phyloP scores from a whole-genome alignment of 2,329 filamentous ascomycete genomes.

The Neopestalotiopsis clavispora region DNA sequence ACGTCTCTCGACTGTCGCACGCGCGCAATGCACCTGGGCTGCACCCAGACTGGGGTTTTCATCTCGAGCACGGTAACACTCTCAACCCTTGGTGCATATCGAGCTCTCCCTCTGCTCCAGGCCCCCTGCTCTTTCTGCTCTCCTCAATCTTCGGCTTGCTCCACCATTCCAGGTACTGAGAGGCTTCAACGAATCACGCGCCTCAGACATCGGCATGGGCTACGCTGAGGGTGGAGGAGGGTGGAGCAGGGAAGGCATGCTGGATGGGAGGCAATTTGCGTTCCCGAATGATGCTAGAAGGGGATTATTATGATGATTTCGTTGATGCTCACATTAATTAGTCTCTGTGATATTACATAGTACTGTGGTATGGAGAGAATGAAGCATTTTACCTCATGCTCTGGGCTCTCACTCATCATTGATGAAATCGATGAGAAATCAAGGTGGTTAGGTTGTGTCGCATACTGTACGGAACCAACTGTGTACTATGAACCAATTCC shows the following conservation, averaged over 20 bases:
- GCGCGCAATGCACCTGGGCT: neutral
- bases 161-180: slow-evolving; percentile 19
- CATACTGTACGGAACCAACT: neutral
- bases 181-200: neutral
- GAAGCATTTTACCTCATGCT: neutral
- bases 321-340: slow-evolving; percentile 1
- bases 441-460: neutral
- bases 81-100: slow-evolving; percentile 12
- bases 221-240: neutral
- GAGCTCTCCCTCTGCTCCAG: neutral
- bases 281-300: slow-evolving; percentile 6
- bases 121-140: neutral
- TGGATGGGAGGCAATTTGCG: slow-evolving; percentile 17
- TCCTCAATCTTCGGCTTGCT: slow-evolving; percentile 11
- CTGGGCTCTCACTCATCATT: neutral
- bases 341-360: neutral
- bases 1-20: slow-evolving; percentile 3
- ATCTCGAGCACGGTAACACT: slow-evolving; percentile 7
- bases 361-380: neutral
- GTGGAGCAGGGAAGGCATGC: slow-evolving; percentile 1
- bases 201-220: slow-evolving; percentile 8
- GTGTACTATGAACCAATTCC: too few relatives aligned
- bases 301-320: neutral
- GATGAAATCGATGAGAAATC: neutral
- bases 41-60: neutral